Conservation (phyloP, 192 early-diverging fungal genomes). For the Entomortierella lignicola region DNA sequence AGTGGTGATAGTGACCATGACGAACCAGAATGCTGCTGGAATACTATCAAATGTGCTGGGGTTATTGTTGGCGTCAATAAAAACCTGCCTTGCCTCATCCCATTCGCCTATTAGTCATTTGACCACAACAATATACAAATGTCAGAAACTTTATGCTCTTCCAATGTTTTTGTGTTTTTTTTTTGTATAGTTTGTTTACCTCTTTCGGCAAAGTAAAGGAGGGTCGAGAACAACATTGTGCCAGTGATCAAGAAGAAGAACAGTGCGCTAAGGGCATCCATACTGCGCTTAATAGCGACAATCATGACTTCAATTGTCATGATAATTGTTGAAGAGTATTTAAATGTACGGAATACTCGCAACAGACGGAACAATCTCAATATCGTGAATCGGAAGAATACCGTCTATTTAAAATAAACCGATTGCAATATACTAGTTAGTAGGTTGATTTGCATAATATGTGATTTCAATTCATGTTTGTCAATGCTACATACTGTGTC, state of each 20-base stretch:
- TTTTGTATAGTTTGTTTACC: no score
- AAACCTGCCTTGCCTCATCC: conserved; percentile 72
- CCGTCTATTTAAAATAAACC: conserved; percentile 62
- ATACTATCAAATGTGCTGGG: conserved; percentile 81
- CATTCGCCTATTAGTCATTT: conserved; percentile 72
- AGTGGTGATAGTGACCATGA: conserved; percentile 82
- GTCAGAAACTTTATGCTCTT: no score
- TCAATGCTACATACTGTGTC: conserved; percentile 62
- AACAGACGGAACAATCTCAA: conserved; percentile 80
- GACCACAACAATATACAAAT: no score
- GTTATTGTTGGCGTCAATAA: conserved; percentile 74
- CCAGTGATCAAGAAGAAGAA: conserved; percentile 80
- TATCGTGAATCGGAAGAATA: conserved; percentile 87
- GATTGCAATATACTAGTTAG: neutral
- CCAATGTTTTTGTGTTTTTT: no score
- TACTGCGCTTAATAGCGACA: conserved; percentile 77
- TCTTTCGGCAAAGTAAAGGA: conserved; percentile 86
- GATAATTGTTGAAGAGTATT: conserved; percentile 83
- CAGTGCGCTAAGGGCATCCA: conserved; percentile 79
- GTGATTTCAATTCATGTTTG: no score
- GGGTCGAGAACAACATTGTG: conserved; percentile 77
- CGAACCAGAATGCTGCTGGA: conserved; percentile 82
- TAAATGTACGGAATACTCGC: conserved; percentile 84
- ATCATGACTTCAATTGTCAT: conserved; percentile 90
- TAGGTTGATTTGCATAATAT: neutral